Base-by-base conservation (phyloP, 2,329 filamentous ascomycete species). In the Alternaria novae-zelandiae region DNA sequence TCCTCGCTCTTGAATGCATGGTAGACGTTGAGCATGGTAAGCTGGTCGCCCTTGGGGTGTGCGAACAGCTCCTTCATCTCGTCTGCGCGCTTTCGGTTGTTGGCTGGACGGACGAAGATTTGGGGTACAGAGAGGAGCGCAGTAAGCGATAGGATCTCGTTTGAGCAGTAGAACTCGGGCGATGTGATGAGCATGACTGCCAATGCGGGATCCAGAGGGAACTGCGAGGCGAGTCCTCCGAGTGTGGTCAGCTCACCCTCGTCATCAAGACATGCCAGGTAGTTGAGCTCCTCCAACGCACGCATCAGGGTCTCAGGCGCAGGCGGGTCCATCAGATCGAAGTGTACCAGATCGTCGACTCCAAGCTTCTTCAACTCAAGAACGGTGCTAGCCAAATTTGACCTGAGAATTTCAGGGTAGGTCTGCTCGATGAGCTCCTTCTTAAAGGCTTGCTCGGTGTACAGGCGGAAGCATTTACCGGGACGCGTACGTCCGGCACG, bases 281-380 rank as follows among this genome's bases (percentile, higher is more conserved):
- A 99, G 82, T 99, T 99, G 60, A 99, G 89, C 83, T 99, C 96
- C 80, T 99, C 96, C 21, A 99, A 84, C 4, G 96, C 96, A 70
- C 96, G 90, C 95, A 99, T 99, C 81, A 99, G 90, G 10, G 96
- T 99, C 83, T 99, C 96, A 0, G 96, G 96, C 2, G 96, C 95
- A 0, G 96, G 96, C 23, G 96, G 96, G 74, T 99, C 96, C 95
- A 99, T 98, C 51, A 99, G 86, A 78, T 99, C 96, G 77, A 99
- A 99, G 82, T 99, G 96, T 11, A 99, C 96, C 54, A 99, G 85
- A 80, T 99, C 96, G 71, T 97, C 90, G 26, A 99, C 90, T 47
- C 96, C 96, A 43, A 99, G 90, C 83, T 99, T 98, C 86, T 98
- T 98, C 76, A 99, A 84, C 81, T 99, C 96, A 49, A 99, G 84